Conservation (phyloP, 2,329 filamentous ascomycete genomes). For the Chaetomiaceae sp. region DNA sequence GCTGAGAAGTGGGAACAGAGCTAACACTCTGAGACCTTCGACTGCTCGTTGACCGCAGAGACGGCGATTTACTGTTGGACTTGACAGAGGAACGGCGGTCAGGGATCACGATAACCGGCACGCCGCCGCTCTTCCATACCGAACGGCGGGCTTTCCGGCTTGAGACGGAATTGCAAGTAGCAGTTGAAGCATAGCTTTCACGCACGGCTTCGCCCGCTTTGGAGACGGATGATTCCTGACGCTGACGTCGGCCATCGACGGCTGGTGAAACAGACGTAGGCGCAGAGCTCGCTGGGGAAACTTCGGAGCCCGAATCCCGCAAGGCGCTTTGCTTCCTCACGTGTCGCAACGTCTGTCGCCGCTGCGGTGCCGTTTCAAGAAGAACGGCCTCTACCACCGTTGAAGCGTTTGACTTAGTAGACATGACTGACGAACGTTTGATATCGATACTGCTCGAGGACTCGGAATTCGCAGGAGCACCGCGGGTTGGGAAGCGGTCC, state of each 20-base stretch:
- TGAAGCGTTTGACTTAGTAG: constrained; percentile 50
- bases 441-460: constrained; percentile 41
- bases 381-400: constrained; percentile 56
- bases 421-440: constrained; percentile 50
- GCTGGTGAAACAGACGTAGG: constrained; percentile 36
- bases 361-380: constrained; percentile 46
- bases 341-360: constrained; percentile 55
- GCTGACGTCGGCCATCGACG: constrained; percentile 26
- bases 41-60: constrained; percentile 59
- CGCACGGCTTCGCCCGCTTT: constrained; percentile 30
- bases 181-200: constrained; percentile 48
- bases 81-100: constrained; percentile 53
- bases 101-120: constrained; percentile 60
- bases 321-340: constrained; percentile 52
- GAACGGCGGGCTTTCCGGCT: constrained; percentile 55
- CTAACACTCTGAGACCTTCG: constrained; percentile 50
- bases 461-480: constrained; percentile 36
- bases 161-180: constrained; percentile 46
- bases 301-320: constrained; percentile 43
- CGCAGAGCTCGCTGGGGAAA: constrained; percentile 41
- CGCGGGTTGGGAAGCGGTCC: constrained; percentile 23
- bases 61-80: constrained; percentile 46
- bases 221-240: constrained; percentile 14
- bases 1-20: constrained; percentile 43
- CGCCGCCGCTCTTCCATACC: constrained; percentile 54